Conservation (phyloP, 169 alveolate genomes). For the Plasmodium gaboni region DNA sequence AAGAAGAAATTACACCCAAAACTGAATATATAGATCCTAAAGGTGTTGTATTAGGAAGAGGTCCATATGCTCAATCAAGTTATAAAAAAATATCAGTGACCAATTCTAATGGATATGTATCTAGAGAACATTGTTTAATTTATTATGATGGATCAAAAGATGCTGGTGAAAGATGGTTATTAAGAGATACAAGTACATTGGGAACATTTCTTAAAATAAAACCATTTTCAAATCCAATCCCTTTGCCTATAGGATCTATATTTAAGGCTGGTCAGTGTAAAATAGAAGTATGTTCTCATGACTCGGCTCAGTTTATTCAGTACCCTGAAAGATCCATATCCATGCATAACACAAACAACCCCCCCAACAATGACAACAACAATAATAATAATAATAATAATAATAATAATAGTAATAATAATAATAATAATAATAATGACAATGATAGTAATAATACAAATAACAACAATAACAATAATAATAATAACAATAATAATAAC, state of each 20-base stretch:
- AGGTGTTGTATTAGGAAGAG: constrained; percentile 90
- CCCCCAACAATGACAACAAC: constrained; percentile 1
- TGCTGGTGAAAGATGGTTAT: constrained; percentile 87
- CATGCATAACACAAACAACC: constrained; percentile 42
- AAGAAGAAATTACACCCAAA: constrained; percentile 64
- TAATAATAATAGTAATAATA: constrained; percentile 4
- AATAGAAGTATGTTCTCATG: constrained; percentile 85
- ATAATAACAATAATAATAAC: background rate
- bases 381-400: constrained; percentile 22
- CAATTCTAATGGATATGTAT: constrained; percentile 90
- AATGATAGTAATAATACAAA: constrained; percentile 1
- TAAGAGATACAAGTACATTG: constrained; percentile 90
- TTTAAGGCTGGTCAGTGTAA: constrained; percentile 94
- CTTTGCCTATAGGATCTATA: constrained; percentile 84
- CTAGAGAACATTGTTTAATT: constrained; percentile 92
- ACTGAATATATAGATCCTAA: constrained; percentile 86
- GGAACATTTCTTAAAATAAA: constrained; percentile 91
- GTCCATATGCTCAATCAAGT: constrained; percentile 86
- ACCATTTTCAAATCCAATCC: constrained; percentile 89
- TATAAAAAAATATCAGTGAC: constrained; percentile 87
- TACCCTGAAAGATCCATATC: constrained; percentile 75
- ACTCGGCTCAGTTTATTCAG: constrained; percentile 69
- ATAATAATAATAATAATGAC: constrained; percentile 7
- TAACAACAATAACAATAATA: constrained; percentile 15
- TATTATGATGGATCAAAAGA: constrained; percentile 89